Base-by-base conservation (phyloP, 768 basidiomycete species). In the Austroboletus festivus region DNA sequence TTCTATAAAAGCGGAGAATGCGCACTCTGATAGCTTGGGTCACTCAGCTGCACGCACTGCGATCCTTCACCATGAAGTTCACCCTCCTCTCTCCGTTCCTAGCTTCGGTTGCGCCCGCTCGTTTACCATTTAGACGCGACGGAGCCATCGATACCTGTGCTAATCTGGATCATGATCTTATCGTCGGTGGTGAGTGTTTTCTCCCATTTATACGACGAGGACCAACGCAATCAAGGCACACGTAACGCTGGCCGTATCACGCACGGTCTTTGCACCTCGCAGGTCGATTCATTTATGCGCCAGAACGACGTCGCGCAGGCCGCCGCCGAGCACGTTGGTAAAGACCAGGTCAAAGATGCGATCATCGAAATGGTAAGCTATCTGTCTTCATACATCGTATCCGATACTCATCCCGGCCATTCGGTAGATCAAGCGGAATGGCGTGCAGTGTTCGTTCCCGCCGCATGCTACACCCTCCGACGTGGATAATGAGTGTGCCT, bases 391-490 rank as follows among this genome's bases (percentile, higher is more conserved):
- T 34, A 20, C 5, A 11, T 12, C 10, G 5, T 3, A 33, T 15
- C 6, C 9, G 7, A n/a, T 26, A 1, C 30, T 54, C 2, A 47
- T 11, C 21, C 38, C 24, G 5, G 0, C 15, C 24, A 33, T 34
- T 46, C 11, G 18, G n/a, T 28, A 70, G 71, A 57, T 70, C 45
- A 55, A 60, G 39, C 33, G 35, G 22, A 21, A 38, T 0, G 58
- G 59, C 33, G 33, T 55, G 23, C 33, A 61, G 31, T 73, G 73
- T 48, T 42, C 57, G 7, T 71, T 65, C 48, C 72, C 72, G 8
- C 47, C 46, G n/a, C 67, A 72, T 40, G 52, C 59, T 0, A 40
- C 23, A 7, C 52, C 63, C 11, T 28, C 53, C 4, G 62, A 58
- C 43, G 51, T 55, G 9, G 47, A 33, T 19, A 51, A 57, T 16